These are phyloP conservation scores for Diaporthe helianthi DNA, from an alignment of 2,329 filamentous ascomycete genomes.

Conservation along the genomic window DNA sequence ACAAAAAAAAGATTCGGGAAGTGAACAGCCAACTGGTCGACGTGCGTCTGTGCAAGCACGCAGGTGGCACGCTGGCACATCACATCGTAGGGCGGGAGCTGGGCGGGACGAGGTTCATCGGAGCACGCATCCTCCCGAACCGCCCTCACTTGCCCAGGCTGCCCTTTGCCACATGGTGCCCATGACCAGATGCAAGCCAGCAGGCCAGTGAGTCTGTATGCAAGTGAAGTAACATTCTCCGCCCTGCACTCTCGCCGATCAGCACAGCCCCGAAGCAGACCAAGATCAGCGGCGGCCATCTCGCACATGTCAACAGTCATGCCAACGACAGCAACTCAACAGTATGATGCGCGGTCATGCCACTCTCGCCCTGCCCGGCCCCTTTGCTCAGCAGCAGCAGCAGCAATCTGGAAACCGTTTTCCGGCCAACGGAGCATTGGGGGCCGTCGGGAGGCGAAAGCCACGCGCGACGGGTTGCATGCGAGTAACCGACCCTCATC, in stretches of 20 bases:
- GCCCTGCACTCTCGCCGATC: slow-evolving; percentile 3
- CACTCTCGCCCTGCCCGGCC: not conserved
- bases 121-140: slow-evolving; percentile 18
- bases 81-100: not conserved
- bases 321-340: not conserved
- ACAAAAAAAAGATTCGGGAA: slow-evolving; percentile 17
- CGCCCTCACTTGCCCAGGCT: slow-evolving; percentile 18
- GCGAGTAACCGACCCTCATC: not conserved
- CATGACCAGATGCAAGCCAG: not conserved
- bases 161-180: slow-evolving; percentile 19
- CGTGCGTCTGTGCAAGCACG: slow-evolving; percentile 19
- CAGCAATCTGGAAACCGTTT: too few species aligned
- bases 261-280: not conserved
- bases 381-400: slow-evolving; percentile 2
- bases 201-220: too few species aligned
- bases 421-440: slow-evolving; percentile 3
- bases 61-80: too few species aligned
- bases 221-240: too few species aligned
- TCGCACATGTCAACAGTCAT: not conserved
- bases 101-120: slow-evolving; percentile 13
- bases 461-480: slow-evolving; percentile 6
- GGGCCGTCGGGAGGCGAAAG: slow-evolving; percentile 17
- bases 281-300: not conserved
- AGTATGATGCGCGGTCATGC: not conserved
- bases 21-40: slow-evolving; percentile 12